These are phyloP conservation scores for Codiaeum variegatum DNA, from an alignment of 441 rosid genomes.

Conservation along the genomic window DNA sequence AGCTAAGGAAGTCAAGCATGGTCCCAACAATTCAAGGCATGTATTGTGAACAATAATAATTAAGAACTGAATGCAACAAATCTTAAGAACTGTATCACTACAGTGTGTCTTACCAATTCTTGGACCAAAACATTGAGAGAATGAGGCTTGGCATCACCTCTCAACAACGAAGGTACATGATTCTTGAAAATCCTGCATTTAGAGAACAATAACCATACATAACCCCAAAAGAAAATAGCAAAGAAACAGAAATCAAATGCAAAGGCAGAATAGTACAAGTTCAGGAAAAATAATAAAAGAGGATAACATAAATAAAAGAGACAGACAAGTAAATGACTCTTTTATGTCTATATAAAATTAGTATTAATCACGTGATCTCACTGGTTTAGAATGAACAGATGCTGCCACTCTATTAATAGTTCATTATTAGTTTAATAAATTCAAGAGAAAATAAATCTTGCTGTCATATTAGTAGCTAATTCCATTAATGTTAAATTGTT, in stretches of 20 bases:
- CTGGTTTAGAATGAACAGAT: not conserved
- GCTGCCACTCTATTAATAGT: no score
- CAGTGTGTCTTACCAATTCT: slow-evolving; percentile 53
- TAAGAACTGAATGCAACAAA: not conserved
- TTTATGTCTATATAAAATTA: not conserved
- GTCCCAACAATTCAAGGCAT: not conserved
- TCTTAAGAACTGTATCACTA: not conserved
- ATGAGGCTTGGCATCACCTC: slow-evolving; percentile 43
- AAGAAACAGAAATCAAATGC: not conserved
- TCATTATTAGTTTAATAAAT: not conserved
- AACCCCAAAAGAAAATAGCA: not conserved
- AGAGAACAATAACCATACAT: slow-evolving; percentile 6
- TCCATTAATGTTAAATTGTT: no score
- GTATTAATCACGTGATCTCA: not conserved
- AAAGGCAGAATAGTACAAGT: not conserved
- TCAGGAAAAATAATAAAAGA: not conserved
- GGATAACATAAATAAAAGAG: not conserved
- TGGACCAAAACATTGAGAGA: slow-evolving; percentile 52
- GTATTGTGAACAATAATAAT: not conserved
- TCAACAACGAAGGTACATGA: slow-evolving; percentile 57
- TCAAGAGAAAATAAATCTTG: not conserved
- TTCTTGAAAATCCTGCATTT: slow-evolving; percentile 76
- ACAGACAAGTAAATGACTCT: not conserved
- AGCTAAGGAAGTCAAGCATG: not conserved
- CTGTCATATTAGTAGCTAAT: not conserved